These are phyloP conservation scores for Debaryomyces tyrocola DNA, from an alignment of 805 yeast genomes.

Conservation along the genomic window DNA sequence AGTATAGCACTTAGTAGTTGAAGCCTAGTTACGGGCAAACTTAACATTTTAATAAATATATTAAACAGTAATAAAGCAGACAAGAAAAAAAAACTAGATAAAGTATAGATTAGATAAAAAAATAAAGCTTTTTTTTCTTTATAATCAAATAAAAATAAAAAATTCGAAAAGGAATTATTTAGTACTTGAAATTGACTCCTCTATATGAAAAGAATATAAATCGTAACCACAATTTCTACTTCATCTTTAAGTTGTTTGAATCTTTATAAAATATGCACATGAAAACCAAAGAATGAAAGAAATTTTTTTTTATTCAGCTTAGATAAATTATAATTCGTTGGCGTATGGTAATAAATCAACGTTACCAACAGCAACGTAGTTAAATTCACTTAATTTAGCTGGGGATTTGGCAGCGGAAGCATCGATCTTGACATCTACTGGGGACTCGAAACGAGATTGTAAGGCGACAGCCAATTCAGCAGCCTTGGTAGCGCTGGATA, in stretches of 20 bases:
- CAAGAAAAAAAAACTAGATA: constrained; percentile 1
- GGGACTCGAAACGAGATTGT: constrained; percentile 36
- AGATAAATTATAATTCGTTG: constrained; percentile 70
- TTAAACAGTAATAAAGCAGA: constrained; percentile 4
- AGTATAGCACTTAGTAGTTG: too few relatives aligned
- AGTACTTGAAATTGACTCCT: constrained; percentile 1
- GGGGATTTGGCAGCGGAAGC: constrained; percentile 30
- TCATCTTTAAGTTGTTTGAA: constrained; percentile 3
- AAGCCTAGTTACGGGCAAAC: not conserved
- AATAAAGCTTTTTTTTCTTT: constrained; percentile 1
- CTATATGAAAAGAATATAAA: constrained; percentile 5
- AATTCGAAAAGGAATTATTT: not conserved
- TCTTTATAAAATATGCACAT: constrained; percentile 5
- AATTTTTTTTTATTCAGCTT: not conserved
- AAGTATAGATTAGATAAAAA: constrained; percentile 3
- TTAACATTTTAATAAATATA: constrained; percentile 3
- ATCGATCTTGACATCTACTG: constrained; percentile 29
- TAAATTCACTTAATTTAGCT: constrained; percentile 59
- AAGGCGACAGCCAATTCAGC: constrained; percentile 45
- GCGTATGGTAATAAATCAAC: constrained; percentile 82
- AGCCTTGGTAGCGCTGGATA: constrained; percentile 50
- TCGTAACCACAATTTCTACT: constrained; percentile 2
- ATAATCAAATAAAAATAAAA: not conserved
- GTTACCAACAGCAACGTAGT: constrained; percentile 89
- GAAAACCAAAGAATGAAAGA: constrained; percentile 2